A percentile compares a stretch with the other conserved stretches of the same genome.
Evolutionary conservation across 1,284 basidiomycete genomes (phyloP).

Genomic region (Schizophyllum amplum): DNA sequence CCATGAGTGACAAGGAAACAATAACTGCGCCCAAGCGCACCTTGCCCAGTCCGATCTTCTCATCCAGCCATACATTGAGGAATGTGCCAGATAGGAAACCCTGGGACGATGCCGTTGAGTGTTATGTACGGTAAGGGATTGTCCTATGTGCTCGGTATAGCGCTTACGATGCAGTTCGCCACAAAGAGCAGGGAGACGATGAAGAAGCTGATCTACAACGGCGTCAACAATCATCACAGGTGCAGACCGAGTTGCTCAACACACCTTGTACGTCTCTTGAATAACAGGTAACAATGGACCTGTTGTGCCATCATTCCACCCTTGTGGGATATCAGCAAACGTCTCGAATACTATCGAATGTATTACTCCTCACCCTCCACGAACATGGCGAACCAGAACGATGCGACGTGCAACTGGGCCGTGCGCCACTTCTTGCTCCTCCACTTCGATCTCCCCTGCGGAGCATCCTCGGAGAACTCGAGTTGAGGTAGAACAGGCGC

Average conservation of each 20-base stretch:
- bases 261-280: conserved; percentile 11
- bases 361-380: not conserved
- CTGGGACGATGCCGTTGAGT: not conserved
- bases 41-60: not conserved
- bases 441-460: not conserved
- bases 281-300: conserved; percentile 12
- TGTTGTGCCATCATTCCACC: conserved; percentile 14
- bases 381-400: not conserved
- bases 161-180: not conserved
- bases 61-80: not conserved
- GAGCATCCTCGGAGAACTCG: not conserved
- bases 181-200: conserved; percentile 18
- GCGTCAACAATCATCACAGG: not conserved
- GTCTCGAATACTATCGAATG: too few species aligned
- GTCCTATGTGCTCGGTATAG: not conserved
- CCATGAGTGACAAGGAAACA: too few species aligned
- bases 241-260: not conserved
- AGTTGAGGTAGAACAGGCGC: not conserved
- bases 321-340: conserved; percentile 4
- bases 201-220: not conserved
- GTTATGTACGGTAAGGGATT: too few species aligned
- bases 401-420: not conserved
- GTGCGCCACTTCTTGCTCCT: not conserved
- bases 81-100: not conserved
- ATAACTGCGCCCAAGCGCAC: too few species aligned